These are phyloP conservation scores for Teunomyces cretensis DNA, from an alignment of 805 yeast genomes.

Conservation along the genomic window DNA sequence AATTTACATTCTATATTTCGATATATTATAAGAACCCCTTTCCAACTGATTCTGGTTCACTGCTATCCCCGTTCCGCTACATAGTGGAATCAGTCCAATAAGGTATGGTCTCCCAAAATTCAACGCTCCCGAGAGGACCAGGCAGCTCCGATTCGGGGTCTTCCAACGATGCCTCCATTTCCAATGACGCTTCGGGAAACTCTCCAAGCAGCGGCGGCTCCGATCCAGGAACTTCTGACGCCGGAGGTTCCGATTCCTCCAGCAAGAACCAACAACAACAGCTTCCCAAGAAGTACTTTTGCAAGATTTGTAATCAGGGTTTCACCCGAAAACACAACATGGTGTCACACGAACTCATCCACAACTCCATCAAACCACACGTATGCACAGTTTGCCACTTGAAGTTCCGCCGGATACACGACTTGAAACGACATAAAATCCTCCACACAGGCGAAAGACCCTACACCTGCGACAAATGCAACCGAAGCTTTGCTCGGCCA, in stretches of 20 bases:
- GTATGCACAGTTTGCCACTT: conserved; percentile 59
- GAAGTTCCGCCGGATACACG: conserved; percentile 71
- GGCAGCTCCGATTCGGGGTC: not conserved
- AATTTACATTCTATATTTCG: conserved; percentile 2
- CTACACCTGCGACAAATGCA: conserved; percentile 58
- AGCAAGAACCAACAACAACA: not conserved
- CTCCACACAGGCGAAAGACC: conserved; percentile 79
- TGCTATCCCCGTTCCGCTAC: not conserved
- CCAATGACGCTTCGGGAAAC: not conserved
- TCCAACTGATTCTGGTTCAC: not conserved
- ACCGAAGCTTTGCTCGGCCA: conserved; percentile 65
- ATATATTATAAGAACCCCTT: not conserved
- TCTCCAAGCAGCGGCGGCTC: conserved; percentile 1
- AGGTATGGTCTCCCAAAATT: not conserved
- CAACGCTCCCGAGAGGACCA: not conserved
- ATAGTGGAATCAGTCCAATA: not conserved
- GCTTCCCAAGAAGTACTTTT: conserved; percentile 38
- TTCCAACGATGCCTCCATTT: not conserved
- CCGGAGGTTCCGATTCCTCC: not conserved
- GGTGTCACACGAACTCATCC: conserved; percentile 70
- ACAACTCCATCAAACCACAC: conserved; percentile 63
- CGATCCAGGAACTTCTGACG: not conserved
- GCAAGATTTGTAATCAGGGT: conserved; percentile 60
- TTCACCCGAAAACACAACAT: conserved; percentile 75
- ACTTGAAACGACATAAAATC: conserved; percentile 72